A percentile compares a stretch with the other conserved stretches of the same genome.
Evolutionary conservation across 2,329 filamentous ascomycete genomes (phyloP).

Genomic region (Aspergillus arachidicola): DNA sequence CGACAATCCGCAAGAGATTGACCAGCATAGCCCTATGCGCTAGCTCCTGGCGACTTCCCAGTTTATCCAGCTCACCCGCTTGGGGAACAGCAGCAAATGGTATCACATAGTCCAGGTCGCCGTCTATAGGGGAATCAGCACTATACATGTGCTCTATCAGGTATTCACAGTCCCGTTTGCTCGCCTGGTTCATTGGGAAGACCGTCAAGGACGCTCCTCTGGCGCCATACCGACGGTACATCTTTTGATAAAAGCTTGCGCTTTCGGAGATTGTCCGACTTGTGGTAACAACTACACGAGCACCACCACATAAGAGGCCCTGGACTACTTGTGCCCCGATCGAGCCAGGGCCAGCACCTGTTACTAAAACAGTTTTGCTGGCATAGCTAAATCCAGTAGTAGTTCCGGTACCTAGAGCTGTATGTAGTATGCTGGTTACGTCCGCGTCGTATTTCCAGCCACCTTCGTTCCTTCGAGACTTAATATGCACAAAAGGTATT

Average conservation of each 20-base stretch:
- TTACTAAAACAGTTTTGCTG: constrained; percentile 38
- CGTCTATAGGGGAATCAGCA: constrained; percentile 23
- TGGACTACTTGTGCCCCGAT: constrained; percentile 39
- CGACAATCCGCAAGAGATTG: constrained; percentile 43
- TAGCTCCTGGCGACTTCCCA: constrained; percentile 27
- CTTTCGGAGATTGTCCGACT: constrained; percentile 33
- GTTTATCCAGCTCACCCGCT: constrained; percentile 36
- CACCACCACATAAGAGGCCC: constrained; percentile 37
- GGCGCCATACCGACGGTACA: constrained; percentile 38
- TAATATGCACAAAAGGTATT: constrained; percentile 23
- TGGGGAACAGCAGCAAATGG: constrained; percentile 49
- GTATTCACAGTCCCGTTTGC: constrained; percentile 41
- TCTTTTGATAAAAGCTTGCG: constrained; percentile 36
- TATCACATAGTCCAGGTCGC: constrained; percentile 44
- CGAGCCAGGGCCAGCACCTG: constrained; percentile 40
- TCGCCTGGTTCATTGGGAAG: constrained; percentile 46
- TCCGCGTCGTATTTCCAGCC: constrained; percentile 23
- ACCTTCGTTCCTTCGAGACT: constrained; percentile 13
- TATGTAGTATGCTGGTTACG: constrained; percentile 18
- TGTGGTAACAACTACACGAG: constrained; percentile 45
- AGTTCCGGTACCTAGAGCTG: constrained; percentile 17
- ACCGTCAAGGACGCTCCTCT: constrained; percentile 39
- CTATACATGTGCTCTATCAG: constrained; percentile 43
- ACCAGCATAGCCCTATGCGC: constrained; percentile 34
- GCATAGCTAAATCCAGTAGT: constrained; percentile 26